Evolutionary conservation across 495 filamentous ascomycete genomes (phyloP), one percentile per base, ranked within the genome.

Genomic region (Aspergillus coremiiformis): DNA sequence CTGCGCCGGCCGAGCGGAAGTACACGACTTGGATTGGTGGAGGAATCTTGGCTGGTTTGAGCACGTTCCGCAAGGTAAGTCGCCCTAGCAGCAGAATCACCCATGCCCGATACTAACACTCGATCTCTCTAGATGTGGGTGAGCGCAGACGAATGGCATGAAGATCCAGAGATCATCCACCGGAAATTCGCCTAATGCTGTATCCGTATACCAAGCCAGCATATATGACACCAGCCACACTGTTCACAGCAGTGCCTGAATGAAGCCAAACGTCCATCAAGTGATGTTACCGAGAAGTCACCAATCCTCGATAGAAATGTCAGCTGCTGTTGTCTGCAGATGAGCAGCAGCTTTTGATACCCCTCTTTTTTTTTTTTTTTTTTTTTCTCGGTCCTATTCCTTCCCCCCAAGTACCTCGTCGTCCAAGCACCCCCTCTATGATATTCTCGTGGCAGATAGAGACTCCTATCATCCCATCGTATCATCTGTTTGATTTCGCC

Each of bases 21-120:
- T 99, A 97, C 71, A 95, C 87, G 51, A 96, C 89, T 22, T 99
- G 93, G 93, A 97, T 96, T 63, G 93, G 93, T 59, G 93, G 93
- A 23, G 96, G 93, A 63, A 99, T 99, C 74, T 74, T 99, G 51
- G 93, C 94, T 29, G 94, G 94, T 0, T 67, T 99, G 66, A 97
- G 92, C 73, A 97, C 93, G 23, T 99, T 99, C 71, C 84, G 90
- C 75, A 98, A 97, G 87, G 91, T 95, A 64, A 58, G 86, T 87
- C 51, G n/a, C 53, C 21, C 51, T 39, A 44, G 37, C 47, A 21
- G 17, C 4, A 17, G 9, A 9, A 19, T 6, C 11, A 12, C 11
- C 15, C 19, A 17, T 15, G 10, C 29, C 19, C 22, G 11, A 24
- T 27, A 54, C 47, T 49, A 21, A 54, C 29, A n/a, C 14, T 5